Percentiles rank a stretch among this genome's conserved stretches.
These are phyloP conservation scores for Stereocaulon alpinum DNA, from an alignment of 495 filamentous ascomycete genomes.

Conservation along the genomic window DNA sequence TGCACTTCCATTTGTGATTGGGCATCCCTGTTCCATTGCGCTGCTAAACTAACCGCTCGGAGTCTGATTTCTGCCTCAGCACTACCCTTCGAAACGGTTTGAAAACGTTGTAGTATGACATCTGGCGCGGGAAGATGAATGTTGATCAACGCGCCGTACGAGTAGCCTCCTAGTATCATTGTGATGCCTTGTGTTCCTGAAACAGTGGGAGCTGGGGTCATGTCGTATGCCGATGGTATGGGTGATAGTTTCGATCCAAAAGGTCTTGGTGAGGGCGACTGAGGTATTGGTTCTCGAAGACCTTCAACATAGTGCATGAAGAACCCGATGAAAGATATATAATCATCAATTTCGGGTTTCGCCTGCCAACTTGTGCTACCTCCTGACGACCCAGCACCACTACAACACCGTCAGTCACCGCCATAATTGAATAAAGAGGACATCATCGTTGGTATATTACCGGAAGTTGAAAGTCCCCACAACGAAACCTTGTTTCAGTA, in stretches of 20 bases:
- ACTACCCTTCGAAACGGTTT: slow-evolving; percentile 37
- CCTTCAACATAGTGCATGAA: slow-evolving; percentile 58
- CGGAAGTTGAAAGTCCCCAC: slow-evolving; percentile 92
- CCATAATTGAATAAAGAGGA: too few species aligned
- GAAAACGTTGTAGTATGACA: slow-evolving; percentile 50
- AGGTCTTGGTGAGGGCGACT: not conserved
- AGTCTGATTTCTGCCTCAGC: slow-evolving; percentile 54
- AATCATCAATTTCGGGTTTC: slow-evolving; percentile 70
- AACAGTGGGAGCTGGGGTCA: not conserved
- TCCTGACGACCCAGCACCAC: slow-evolving; percentile 66
- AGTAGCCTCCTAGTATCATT: slow-evolving; percentile 72
- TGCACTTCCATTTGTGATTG: slow-evolving; percentile 22
- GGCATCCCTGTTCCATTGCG: slow-evolving; percentile 38
- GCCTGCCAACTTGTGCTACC: slow-evolving; percentile 80
- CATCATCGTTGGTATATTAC: slow-evolving; percentile 33
- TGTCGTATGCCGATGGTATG: not conserved
- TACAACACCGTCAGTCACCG: slow-evolving; percentile 25
- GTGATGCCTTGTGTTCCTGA: slow-evolving; percentile 4
- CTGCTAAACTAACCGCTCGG: slow-evolving; percentile 52
- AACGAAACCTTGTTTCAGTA: slow-evolving; percentile 58
- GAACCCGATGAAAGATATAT: slow-evolving; percentile 68
- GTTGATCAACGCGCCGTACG: slow-evolving; percentile 79
- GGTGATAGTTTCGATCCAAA: not conserved
- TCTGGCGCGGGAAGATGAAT: slow-evolving; percentile 54
- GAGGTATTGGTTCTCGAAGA: slow-evolving; percentile 12